Evolutionary conservation across 345 rosid species (phyloP), one percentile per base, ranked within the genome.

Genomic region (Syzygium oleosum): DNA sequence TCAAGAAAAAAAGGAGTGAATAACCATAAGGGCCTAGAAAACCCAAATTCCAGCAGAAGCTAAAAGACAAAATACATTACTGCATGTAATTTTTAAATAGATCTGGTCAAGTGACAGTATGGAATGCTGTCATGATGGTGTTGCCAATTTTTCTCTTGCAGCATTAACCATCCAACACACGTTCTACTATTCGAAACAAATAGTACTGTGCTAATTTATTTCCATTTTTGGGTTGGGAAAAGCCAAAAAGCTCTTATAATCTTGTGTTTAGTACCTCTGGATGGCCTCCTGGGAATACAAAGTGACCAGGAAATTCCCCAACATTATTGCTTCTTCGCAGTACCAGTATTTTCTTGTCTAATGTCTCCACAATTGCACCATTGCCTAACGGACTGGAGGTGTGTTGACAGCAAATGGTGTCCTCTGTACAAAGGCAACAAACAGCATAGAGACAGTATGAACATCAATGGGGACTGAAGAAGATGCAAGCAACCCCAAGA

Each of bases 221-320:
- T 19, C 15, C 46, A 73, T 12, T 34, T 38, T 73, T 19, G 83
- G 83, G 83, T 34, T 38, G 49, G 83, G 22, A 19, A 73, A 73
- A 73, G 83, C 49, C 21, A 41, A 73, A 73, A 73, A 34, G 49
- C 83, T 73, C 83, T 10, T 38, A 38, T 58, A 15, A 43, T 59
- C 49, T 58, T 14, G 56, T 59, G 52, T 25, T 34, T 79, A 85
- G 52, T 89, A 95, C 99, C 99, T 96, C 98, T 54, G 99, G 99
- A 92, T 97, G 98, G 46, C 98, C 99, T 84, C 99, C 99, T 22
- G 99, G 99, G 59, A 96, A 96, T 78, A 96, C 99, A 83, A 92
- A 94, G 89, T 96, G 93, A 51, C 99, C 96, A 78, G 99, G 98
- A 92, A 96, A 97, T 87, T 97, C 99, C 68, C 98, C 99, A 58